phyloP scores from a whole-genome alignment of 805 yeast genomes.

The Teunomyces atbi region DNA sequence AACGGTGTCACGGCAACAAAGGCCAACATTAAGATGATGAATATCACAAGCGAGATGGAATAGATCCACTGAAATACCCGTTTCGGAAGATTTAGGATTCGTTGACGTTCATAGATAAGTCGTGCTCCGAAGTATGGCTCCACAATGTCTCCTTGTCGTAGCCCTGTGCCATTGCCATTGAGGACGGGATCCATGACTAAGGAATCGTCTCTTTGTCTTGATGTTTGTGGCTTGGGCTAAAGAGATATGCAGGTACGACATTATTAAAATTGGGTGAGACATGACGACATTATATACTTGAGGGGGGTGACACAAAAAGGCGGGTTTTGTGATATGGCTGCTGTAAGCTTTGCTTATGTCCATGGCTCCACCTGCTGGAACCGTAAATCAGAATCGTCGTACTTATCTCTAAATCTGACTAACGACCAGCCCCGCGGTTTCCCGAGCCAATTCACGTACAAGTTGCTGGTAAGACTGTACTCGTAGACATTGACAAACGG shows the following conservation, averaged over 20 bases:
- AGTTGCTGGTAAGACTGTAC: slow-evolving; percentile 21
- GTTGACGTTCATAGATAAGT: background rate
- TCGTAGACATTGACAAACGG: slow-evolving; percentile 34
- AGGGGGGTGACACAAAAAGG: no score
- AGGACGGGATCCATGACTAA: background rate
- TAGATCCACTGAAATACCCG: slow-evolving; percentile 42
- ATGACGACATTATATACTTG: no score
- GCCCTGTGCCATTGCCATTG: background rate
- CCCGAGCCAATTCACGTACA: slow-evolving; percentile 39
- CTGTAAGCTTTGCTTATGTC: no score
- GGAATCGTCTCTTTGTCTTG: no score
- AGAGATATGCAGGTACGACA: no score
- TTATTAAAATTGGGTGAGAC: no score
- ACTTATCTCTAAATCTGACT: slow-evolving; percentile 16
- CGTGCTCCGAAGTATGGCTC: slow-evolving; percentile 3
- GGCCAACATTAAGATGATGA: slow-evolving; percentile 42
- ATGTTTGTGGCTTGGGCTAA: no score
- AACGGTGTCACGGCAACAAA: slow-evolving; percentile 73
- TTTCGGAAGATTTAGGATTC: slow-evolving; percentile 14
- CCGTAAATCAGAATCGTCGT: slow-evolving; percentile 25
- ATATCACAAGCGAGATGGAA: slow-evolving; percentile 41
- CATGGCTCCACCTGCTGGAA: slow-evolving; percentile 24
- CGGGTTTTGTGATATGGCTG: no score
- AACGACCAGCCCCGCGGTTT: slow-evolving; percentile 24
- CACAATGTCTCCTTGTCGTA: background rate